phyloP scores from a whole-genome alignment of 2,329 filamentous ascomycete genomes.

The Ophiostoma ulmi region DNA sequence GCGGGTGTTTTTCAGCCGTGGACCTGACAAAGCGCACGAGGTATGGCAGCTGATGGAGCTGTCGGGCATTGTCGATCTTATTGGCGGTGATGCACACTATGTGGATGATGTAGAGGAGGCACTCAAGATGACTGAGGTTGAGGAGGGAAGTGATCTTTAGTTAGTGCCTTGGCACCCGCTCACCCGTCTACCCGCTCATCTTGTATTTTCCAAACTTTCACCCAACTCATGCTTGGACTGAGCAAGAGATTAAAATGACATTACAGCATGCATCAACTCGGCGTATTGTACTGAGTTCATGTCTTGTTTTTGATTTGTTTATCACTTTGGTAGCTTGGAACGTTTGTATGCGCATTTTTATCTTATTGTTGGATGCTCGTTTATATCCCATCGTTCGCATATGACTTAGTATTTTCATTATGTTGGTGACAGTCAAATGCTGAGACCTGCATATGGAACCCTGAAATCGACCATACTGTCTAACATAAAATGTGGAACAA shows the following conservation, averaged over 20 bases:
- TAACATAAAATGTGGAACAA: neutral
- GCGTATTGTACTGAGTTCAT: neutral
- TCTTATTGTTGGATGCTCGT: neutral
- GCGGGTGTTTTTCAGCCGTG: constrained; percentile 66
- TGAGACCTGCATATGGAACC: neutral
- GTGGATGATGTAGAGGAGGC: constrained; percentile 81
- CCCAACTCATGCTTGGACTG: neutral
- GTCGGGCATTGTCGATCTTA: constrained; percentile 79
- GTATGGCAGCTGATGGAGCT: constrained; percentile 69
- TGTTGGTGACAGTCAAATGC: neutral
- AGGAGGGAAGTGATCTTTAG: constrained; percentile 40
- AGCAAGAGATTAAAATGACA: neutral
- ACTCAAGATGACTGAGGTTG: constrained; percentile 70
- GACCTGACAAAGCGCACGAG: constrained; percentile 44
- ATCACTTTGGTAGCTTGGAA: neutral
- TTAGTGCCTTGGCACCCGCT: neutral
- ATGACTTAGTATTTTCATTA: neutral
- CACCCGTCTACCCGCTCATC: neutral
- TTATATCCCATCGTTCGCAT: neutral
- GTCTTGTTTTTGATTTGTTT: neutral
- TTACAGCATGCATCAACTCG: constrained; percentile 4
- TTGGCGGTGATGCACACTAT: constrained; percentile 73
- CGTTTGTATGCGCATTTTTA: neutral
- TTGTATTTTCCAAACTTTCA: neutral
- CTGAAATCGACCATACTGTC: neutral